Evolutionary conservation across 495 filamentous ascomycete genomes (phyloP).

Genomic region (Aspergillus leporis): DNA sequence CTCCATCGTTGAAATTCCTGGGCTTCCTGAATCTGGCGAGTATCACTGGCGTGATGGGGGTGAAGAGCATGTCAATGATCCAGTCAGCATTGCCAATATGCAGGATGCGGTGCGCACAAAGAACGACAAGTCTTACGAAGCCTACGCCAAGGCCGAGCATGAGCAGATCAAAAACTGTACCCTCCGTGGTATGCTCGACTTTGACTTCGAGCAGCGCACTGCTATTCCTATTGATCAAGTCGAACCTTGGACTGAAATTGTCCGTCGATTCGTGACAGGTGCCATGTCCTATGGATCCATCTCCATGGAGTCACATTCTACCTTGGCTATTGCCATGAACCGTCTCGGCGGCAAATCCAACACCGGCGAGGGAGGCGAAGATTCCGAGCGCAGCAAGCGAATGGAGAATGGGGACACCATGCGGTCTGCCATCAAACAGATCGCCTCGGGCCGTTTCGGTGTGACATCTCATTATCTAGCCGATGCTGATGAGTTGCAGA

Average conservation of each 20-base stretch:
- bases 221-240: conserved; percentile 97
- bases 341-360: conserved; percentile 97
- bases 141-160: conserved; percentile 91
- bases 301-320: conserved; percentile 99
- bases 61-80: conserved; percentile 98
- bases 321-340: conserved; percentile 97
- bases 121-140: conserved; percentile 99
- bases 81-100: conserved; percentile 91
- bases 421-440: conserved; percentile 98
- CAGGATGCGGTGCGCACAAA: conserved; percentile 97
- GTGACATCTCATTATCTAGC: conserved; percentile 98
- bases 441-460: conserved; percentile 96
- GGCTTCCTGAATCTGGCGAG: conserved; percentile 91
- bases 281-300: conserved; percentile 99
- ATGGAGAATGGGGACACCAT: conserved; percentile 96
- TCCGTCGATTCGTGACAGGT: conserved; percentile 96
- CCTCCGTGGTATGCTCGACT: conserved; percentile 93
- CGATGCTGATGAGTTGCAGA: conserved; percentile 97
- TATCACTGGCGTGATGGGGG: conserved; percentile 99
- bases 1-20: conserved; percentile 73
- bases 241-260: conserved; percentile 98
- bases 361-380: conserved; percentile 98
- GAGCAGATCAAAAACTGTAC: conserved; percentile 99
- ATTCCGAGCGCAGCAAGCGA: conserved; percentile 83
- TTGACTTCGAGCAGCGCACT: conserved; percentile 86